These are phyloP conservation scores for Davidsoniella neocaledoniae DNA, from an alignment of 2,329 filamentous ascomycete species.

Conservation along the genomic window DNA sequence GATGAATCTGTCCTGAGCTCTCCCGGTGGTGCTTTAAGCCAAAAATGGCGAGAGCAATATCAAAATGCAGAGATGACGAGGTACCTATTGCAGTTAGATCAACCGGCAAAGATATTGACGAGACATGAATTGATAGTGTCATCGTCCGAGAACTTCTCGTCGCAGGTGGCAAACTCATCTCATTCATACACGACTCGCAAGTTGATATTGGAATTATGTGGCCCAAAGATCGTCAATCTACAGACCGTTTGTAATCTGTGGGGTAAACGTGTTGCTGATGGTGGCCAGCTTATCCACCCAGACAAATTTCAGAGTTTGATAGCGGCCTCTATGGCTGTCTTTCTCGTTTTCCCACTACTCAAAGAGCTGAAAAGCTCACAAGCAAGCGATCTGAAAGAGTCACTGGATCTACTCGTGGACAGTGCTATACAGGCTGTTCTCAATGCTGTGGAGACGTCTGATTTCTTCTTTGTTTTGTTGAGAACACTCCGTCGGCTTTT, in stretches of 20 bases:
- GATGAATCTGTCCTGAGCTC: constrained; percentile 20
- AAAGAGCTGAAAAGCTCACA: constrained; percentile 29
- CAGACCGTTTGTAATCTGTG: constrained; percentile 30
- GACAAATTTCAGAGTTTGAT: constrained; percentile 37
- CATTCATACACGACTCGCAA: constrained; percentile 29
- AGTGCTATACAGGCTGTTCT: constrained; percentile 25
- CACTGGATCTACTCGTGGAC: constrained; percentile 26
- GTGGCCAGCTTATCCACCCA: constrained; percentile 30
- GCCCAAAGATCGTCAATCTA: constrained; percentile 35
- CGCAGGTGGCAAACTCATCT: constrained; percentile 18
- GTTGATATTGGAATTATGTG: constrained; percentile 35
- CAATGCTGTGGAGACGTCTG: constrained; percentile 27
- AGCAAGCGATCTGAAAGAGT: constrained; percentile 30
- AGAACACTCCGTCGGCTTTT: constrained; percentile 28
- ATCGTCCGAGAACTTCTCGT: background rate
- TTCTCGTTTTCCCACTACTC: constrained; percentile 31
- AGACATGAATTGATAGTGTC: background rate
- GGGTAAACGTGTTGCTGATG: constrained; percentile 28
- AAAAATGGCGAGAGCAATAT: constrained; percentile 29
- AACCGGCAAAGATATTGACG: constrained; percentile 13
- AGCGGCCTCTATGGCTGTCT: constrained; percentile 29
- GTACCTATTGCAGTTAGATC: constrained; percentile 38
- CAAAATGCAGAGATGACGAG: constrained; percentile 29
- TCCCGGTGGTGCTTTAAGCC: constrained; percentile 31
- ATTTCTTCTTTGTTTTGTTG: constrained; percentile 31